Conservation (phyloP, 148 eudicot species). For the Fallopia convolvulus region DNA sequence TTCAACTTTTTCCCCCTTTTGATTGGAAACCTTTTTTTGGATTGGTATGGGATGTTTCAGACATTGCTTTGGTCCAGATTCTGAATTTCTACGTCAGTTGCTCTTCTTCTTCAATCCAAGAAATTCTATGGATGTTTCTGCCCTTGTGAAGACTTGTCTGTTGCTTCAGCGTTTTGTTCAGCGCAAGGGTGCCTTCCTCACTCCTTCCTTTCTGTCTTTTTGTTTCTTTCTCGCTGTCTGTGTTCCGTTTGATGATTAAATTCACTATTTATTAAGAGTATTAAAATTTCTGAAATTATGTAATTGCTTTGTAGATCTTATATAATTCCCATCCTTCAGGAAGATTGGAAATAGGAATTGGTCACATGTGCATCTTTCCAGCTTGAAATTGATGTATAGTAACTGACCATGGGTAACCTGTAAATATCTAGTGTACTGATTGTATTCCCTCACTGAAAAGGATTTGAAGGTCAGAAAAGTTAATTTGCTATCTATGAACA, state of each 20-base stretch:
- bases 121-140: constrained; percentile 47
- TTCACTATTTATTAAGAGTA: neutral
- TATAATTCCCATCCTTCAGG: neutral
- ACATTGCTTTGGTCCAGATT: constrained; percentile 68
- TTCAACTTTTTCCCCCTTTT: neutral
- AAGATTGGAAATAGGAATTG: neutral
- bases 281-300: neutral
- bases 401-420: neutral
- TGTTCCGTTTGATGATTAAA: neutral
- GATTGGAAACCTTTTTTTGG: neutral
- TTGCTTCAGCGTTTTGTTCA: constrained; percentile 50
- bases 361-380: neutral
- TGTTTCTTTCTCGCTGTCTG: neutral
- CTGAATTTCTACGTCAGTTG: constrained; percentile 70
- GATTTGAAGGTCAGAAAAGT: neutral
- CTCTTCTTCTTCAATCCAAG: constrained; percentile 71
- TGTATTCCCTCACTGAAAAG: neutral
- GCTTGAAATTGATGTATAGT: neutral
- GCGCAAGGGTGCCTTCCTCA: constrained; percentile 38
- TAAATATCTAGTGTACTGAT: neutral
- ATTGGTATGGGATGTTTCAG: constrained; percentile 36
- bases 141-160: constrained; percentile 71
- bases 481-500: neutral
- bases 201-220: neutral
- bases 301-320: neutral